Base-by-base conservation (phyloP, 176 grass and related monocot genomes). In the Paspalum vaginatum region DNA sequence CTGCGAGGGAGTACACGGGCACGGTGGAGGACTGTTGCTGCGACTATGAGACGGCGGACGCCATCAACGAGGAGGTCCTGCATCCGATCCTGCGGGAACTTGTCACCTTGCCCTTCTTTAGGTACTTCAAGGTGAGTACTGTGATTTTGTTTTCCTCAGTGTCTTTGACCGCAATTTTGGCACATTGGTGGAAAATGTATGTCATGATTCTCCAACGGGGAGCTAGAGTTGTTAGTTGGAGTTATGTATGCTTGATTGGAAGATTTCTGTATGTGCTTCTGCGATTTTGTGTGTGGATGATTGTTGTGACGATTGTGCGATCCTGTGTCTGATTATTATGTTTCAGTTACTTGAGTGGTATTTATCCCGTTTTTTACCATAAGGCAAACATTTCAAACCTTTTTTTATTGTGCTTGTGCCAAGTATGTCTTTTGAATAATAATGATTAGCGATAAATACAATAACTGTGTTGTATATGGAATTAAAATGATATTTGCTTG, bases 11-110 rank as follows among this genome's bases (percentile, higher is more conserved):
- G 62, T 99, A 95, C 79, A 93, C 84, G 11, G 93, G 93, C 40
- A 93, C 91, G 82, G 92, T 99, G 86, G 93, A 95, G 88, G 90
- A 93, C 74, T 99, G 93, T 76, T 93, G 90, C 78, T 99, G 92
- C 63, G 90, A 93, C 57, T 95, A 91, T 63, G 93, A 95, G 88
- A 95, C 96, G 24, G 88, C 89, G 48, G 84, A 99, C 45, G 61
- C 86, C 27, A 83, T 99, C 72, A 99, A 99, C 40, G 77, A 85
- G 76, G 88, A 89, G 55, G 90, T 93, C 32, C 67, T 99, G 32
- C 79, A 99, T 81, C 88, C 88, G 27, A 88, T 93, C 51, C 90
- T 99, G 51, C 90, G 93, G 74, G 86, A 93, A 9, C 96, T 99
- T 40, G 90, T 99, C 21, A 83, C 57, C 46, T 73, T 89, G 70